Conservation (phyloP, 768 basidiomycete species). For the Cystobasidium tubakii region DNA sequence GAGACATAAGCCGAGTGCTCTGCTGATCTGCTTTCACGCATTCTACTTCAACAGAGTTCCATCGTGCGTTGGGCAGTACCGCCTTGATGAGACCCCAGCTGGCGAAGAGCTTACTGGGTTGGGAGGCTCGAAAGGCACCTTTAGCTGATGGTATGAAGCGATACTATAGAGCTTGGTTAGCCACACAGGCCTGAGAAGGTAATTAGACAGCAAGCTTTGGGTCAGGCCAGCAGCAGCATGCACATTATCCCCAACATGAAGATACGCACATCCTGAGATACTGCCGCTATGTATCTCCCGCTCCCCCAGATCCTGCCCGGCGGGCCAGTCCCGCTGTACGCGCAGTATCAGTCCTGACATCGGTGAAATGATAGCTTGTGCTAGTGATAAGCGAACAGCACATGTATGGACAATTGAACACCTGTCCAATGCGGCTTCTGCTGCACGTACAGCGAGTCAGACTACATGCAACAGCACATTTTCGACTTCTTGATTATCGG, state of each 20-base stretch:
- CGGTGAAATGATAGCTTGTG: slow-evolving; percentile 77
- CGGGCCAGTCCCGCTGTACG: slow-evolving; percentile 6
- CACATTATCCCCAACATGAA: not conserved
- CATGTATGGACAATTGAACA: slow-evolving; percentile 70
- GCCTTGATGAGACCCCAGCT: slow-evolving; percentile 15
- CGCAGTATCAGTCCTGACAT: slow-evolving; percentile 52
- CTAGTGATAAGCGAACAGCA: slow-evolving; percentile 93
- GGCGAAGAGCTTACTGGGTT: slow-evolving; percentile 22
- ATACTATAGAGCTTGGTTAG: slow-evolving; percentile 34
- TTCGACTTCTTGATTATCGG: not conserved
- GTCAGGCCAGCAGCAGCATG: not conserved
- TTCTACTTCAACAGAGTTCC: slow-evolving; percentile 19
- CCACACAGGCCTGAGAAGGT: not conserved
- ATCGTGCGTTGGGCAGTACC: not conserved
- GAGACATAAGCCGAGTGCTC: no score
- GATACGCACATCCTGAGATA: not conserved
- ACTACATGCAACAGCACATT: not conserved
- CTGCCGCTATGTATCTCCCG: not conserved
- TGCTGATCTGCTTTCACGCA: no score
- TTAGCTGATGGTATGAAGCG: slow-evolving; percentile 20
- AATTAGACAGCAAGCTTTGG: no score
- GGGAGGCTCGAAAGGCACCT: slow-evolving; percentile 23
- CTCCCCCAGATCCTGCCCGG: slow-evolving; percentile 16
- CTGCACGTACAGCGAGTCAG: slow-evolving; percentile 11
- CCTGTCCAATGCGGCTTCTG: not conserved